phyloP scores from a whole-genome alignment of 768 basidiomycete genomes.

The Epithele typhae region DNA sequence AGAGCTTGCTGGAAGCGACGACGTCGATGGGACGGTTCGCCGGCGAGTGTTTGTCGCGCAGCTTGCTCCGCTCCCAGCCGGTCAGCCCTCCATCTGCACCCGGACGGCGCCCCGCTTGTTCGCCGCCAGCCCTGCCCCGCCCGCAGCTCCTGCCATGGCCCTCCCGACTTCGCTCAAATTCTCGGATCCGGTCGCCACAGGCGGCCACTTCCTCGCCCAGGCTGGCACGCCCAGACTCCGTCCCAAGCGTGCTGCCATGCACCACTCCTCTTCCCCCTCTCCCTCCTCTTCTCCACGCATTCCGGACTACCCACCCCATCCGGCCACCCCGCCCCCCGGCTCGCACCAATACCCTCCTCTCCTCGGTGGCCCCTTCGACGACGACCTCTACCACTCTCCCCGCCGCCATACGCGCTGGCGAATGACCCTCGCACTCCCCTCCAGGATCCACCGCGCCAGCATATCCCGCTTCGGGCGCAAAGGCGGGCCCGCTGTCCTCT shows the following conservation, averaged over 20 bases:
- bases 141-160: no score
- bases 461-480: constrained; percentile 55
- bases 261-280: neutral
- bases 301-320: no score
- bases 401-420: constrained; percentile 43
- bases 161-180: constrained; percentile 3
- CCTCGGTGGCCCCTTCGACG: constrained; percentile 40
- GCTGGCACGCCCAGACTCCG: constrained; percentile 7
- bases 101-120: no score
- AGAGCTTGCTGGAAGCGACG: no score
- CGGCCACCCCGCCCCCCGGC: neutral
- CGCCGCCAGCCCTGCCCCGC: no score
- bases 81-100: no score
- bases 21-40: no score
- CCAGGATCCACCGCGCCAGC: constrained; percentile 52
- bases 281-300: neutral
- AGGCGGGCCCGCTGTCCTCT: constrained; percentile 51
- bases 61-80: no score
- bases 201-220: neutral
- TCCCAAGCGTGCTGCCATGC: constrained; percentile 2
- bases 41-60: no score
- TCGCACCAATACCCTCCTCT: constrained; percentile 34
- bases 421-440: constrained; percentile 54
- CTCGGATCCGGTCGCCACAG: neutral
- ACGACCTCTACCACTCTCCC: constrained; percentile 40